Conservation (phyloP, 148 eudicot species). For the Agrostemma githago region DNA sequence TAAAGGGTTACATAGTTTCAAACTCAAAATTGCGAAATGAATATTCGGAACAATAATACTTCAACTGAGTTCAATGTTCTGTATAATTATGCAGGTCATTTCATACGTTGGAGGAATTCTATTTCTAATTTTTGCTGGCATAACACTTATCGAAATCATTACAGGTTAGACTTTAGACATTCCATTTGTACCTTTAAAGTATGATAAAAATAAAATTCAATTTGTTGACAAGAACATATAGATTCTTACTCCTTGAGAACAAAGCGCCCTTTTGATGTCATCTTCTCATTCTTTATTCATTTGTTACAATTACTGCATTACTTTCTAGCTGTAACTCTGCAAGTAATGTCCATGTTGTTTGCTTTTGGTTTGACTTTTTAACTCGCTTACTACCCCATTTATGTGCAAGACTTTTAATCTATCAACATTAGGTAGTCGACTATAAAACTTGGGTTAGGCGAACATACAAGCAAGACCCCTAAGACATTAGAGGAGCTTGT, state of each 20-base stretch:
- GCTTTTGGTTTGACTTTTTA: background rate
- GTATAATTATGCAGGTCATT: slow-evolving; percentile 46
- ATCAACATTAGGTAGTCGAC: background rate
- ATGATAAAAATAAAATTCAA: background rate
- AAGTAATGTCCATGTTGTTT: slow-evolving; percentile 1
- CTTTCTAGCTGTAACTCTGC: background rate
- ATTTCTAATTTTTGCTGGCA: slow-evolving; percentile 77
- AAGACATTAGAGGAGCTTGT: background rate
- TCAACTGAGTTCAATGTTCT: background rate
- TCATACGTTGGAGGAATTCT: slow-evolving; percentile 83
- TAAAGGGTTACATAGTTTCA: no score
- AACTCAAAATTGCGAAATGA: background rate
- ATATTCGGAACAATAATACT: background rate
- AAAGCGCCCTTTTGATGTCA: background rate
- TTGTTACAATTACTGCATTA: background rate
- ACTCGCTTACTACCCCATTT: background rate
- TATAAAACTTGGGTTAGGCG: background rate
- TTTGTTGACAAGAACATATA: slow-evolving; percentile 15
- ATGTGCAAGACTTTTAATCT: background rate
- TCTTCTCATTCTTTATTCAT: slow-evolving; percentile 11
- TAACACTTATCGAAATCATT: slow-evolving; percentile 67
- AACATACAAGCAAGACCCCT: background rate
- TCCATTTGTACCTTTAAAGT: background rate
- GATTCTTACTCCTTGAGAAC: background rate
- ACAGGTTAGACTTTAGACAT: slow-evolving; percentile 27